Evolutionary conservation across 129 eudicot genomes (phyloP), one percentile per base, ranked within the genome.

Genomic region (Artemisia argyi): DNA sequence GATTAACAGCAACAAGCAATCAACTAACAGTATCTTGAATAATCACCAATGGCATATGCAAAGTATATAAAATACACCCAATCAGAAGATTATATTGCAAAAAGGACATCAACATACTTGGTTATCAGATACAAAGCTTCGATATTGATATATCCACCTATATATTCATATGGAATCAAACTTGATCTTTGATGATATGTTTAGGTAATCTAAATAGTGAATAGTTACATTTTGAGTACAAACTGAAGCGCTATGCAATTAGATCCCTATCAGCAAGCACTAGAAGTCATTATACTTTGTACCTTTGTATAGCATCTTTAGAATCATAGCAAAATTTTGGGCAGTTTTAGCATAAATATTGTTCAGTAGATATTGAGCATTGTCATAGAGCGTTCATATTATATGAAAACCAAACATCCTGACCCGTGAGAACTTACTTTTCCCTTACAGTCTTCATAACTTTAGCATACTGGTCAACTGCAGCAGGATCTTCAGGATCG

Each of bases 401-500:
- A 65, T 35, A 74, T 2, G 14, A 54, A 51, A 65, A 28, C 35
- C 16, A 48, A 66, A 54, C 20, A 60, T 61, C 26, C 69, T 16
- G 17, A 69, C 56, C 39, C 50, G 44, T 52, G 26, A 71, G 12
- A 32, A 57, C 91, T 80, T 85, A 91, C 97, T 91, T 87, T 71
- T 91, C 85, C 69, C 91, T 72, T 1, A 85, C 85, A 74, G 88
- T 85, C 85, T 91, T 87, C 97, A 85, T 85, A 76, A 87, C 91
- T 71, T 80, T 85, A 20, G 89, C 86, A 77, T 87, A 91, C 47
- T 87, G 85, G 18, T 75, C 70, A 53, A 91, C 97, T n/a, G 97
- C 97, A 19, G 91, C 91, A 61, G 91, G 97, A 79, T 85, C 84
- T 9, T 87, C 89, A 64, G 97, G 97, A 59, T 79, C 97, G 14